A percentile compares a stretch with the other conserved stretches of the same genome.
These are phyloP conservation scores for Purpureocillium takamizusanense DNA, from an alignment of 2,329 filamentous ascomycete genomes.

Conservation along the genomic window DNA sequence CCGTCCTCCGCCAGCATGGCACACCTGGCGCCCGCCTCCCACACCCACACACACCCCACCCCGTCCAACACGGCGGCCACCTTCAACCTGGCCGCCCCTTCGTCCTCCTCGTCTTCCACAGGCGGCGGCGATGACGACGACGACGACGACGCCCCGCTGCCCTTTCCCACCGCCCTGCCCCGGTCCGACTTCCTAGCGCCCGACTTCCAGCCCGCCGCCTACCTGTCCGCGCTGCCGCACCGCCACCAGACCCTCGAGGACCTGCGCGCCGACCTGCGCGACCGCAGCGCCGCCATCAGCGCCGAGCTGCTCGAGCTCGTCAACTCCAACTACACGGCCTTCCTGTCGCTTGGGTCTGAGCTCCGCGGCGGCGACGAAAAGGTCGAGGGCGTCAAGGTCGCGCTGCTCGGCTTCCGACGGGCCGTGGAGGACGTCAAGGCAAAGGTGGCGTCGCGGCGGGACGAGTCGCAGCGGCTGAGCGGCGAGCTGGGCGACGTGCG, in stretches of 20 bases:
- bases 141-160: constrained; percentile 63
- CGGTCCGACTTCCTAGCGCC: constrained; percentile 72
- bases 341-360: constrained; percentile 72
- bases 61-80: constrained; percentile 9
- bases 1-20: constrained; percentile 8
- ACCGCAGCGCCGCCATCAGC: constrained; percentile 69
- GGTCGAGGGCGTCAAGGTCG: constrained; percentile 82
- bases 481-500: constrained; percentile 59
- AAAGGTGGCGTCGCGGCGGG: constrained; percentile 53
- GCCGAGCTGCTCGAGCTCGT: constrained; percentile 89
- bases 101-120: constrained; percentile 13
- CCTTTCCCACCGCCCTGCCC: constrained; percentile 79
- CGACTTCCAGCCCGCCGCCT: constrained; percentile 69
- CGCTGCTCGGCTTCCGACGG: constrained; percentile 74
- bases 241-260: constrained; percentile 96
- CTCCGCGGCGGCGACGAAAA: constrained; percentile 83
- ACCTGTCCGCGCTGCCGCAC: constrained; percentile 71
- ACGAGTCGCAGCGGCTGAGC: constrained; percentile 54
- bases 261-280: constrained; percentile 74
- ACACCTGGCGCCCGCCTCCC: too few species aligned
- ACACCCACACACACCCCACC: constrained; percentile 11
- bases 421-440: constrained; percentile 68
- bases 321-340: constrained; percentile 90
- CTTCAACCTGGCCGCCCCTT: constrained; percentile 6
- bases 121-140: constrained; percentile 4